phyloP scores from a whole-genome alignment of 805 yeast genomes.

The Gaillardinia entomophila region DNA sequence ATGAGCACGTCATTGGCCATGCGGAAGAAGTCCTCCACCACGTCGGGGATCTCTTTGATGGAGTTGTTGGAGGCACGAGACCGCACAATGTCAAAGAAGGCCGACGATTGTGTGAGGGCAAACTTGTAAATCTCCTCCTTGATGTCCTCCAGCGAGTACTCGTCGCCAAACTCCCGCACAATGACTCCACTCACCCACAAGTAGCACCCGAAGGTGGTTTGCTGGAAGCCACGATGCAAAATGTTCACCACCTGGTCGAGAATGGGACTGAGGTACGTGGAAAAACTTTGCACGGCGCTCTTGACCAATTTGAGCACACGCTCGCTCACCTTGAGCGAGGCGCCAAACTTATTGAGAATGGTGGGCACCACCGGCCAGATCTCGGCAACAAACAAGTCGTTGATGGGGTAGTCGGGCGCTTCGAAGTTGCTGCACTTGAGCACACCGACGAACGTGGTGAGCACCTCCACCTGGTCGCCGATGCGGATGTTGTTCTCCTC shows the following conservation, averaged over 20 bases:
- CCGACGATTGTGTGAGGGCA: conserved; percentile 57
- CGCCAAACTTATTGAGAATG: conserved; percentile 51
- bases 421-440: conserved; percentile 43
- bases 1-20: conserved; percentile 73
- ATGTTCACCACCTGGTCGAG: conserved; percentile 61
- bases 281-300: conserved; percentile 57
- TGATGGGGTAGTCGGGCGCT: conserved; percentile 43
- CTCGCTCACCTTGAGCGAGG: conserved; percentile 63
- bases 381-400: conserved; percentile 44
- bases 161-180: conserved; percentile 67
- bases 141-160: conserved; percentile 38
- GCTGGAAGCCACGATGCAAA: conserved; percentile 64
- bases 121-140: conserved; percentile 67
- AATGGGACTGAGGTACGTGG: conserved; percentile 50
- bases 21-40: conserved; percentile 81
- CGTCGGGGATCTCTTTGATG: conserved; percentile 49
- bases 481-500: conserved; percentile 32
- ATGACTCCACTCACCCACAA: conserved; percentile 86
- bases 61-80: conserved; percentile 13
- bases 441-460: conserved; percentile 54
- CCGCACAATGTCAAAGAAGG: conserved; percentile 46
- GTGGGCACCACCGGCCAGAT: conserved; percentile 54
- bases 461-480: conserved; percentile 71
- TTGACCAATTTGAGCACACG: conserved; percentile 65
- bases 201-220: conserved; percentile 72